Evolutionary conservation across 164 flowering plant species (phyloP), one percentile per base, ranked within the genome.

Genomic region (Cinnamomum chago): DNA sequence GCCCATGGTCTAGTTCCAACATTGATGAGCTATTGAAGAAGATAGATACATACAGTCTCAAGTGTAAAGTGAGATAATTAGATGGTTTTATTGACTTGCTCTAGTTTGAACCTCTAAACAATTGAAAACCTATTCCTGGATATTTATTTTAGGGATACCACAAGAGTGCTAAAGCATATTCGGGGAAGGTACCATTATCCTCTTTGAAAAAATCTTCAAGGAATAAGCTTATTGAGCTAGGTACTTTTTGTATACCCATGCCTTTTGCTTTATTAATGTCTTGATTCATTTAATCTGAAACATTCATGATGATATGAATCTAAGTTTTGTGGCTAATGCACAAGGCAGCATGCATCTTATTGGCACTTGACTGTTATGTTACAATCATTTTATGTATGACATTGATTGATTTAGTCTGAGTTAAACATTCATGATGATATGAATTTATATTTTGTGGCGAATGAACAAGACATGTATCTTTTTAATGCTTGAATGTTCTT

Each of bases 1-100:
- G 89, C 82, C 99, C 99, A 71, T 95, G 99, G 99, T 84, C 88
- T 12, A 51, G 72, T 28, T 82, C 92, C 72, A 87, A 87, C 71
- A 83, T 84, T 69, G 75, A 84, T 30, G 84, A 72, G 55, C 73
- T 92, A 40, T 35, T 87, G 74, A 76, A 64, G 78, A 90, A 87
- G 90, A 84, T 86, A 27, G 79, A 82, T 75, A 65, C 80, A 65
- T 80, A 83, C 58, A 80, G 92, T 13, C 40, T 73, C 70, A 89
- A 92, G 81, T 91, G 82, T 83, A 85, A 86, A 62, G 99, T 93
- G 79, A 84, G 91, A 52, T 50, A 65, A 25, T 71, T 81, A 28
- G 11, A 74, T 60, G 17, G 70, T 5, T 65, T 66, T 70, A 17
- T 62, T 30, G 35, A 30, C 35, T 40, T 40, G 11, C 47, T 40